Evolutionary conservation across 768 basidiomycete genomes (phyloP), one percentile per base, ranked within the genome.

Genomic region (Sporobolomyces pararoseus): DNA sequence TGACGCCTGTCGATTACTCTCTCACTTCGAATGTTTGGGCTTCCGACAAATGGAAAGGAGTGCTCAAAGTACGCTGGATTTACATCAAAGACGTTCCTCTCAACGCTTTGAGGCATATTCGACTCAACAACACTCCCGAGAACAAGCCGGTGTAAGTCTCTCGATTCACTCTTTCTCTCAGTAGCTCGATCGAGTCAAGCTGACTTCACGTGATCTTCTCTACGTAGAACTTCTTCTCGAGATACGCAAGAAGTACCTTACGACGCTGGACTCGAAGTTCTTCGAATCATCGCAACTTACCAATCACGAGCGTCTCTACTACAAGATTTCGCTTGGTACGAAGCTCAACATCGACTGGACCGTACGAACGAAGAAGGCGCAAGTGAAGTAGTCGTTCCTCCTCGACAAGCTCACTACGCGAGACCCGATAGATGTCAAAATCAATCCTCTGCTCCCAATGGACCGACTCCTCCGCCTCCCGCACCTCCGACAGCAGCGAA

Each of bases 41-140:
- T 1, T 94, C 94, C 39, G 94, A 98, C 65, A 99, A 99, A 79
- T 99, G 96, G 96, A 98, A 99, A 80, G 96, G 96, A 29, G 91
- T 98, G 61, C 96, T 99, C 83, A 95, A 94, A 81, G 91, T 99
- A 31, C 85, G 88, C 65, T 98, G 96, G 96, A 87, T 98, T 72
- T 98, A 92, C 78, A 93, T 99, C 65, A 87, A 92, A 66, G 95
- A 97, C 78, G 92, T 80, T 16, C 78, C 79, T 3, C 77, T 78
- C 12, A 69, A 89, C 72, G 89, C 87, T 62, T 80, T 96, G 54
- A 84, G 92, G 55, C 92, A 95, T 79, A 94, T 96, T 78, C 87
- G 90, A 72, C 81, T 94, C 57, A 94, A 91, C 79, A 98, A 99
- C 80, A 98, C 95, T 7, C 91, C 91, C 77, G 96, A 99, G 80